Conservation (phyloP, 306 rosid genomes). For the Begonia loranthoides region DNA sequence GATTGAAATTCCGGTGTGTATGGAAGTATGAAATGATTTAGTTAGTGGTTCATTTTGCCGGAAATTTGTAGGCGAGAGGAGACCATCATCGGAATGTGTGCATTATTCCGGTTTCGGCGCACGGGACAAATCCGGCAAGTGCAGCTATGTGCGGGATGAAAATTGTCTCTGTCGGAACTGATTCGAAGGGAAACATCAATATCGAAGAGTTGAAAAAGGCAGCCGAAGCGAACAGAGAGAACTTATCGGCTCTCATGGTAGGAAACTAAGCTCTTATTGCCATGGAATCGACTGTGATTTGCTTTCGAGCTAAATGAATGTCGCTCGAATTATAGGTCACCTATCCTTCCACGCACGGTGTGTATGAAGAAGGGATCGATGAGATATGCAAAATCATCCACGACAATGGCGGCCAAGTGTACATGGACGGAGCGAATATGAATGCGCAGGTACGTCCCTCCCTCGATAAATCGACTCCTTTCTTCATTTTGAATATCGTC, state of each 20-base stretch:
- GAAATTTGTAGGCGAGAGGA: conserved; percentile 68
- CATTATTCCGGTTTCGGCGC: conserved; percentile 96
- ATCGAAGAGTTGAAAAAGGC: conserved; percentile 86
- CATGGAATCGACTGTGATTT: neutral
- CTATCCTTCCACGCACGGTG: conserved; percentile 98
- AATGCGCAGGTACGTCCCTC: conserved; percentile 67
- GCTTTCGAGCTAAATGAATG: too few species aligned
- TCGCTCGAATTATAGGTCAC: conserved; percentile 46
- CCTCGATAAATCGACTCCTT: conserved; percentile 1
- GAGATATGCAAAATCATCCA: conserved; percentile 97
- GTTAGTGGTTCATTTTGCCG: conserved; percentile 4
- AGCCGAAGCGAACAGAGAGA: conserved; percentile 73
- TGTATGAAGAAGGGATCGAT: conserved; percentile 95
- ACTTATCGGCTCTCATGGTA: conserved; percentile 89
- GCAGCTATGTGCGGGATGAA: conserved; percentile 99
- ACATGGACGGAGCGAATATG: conserved; percentile 99
- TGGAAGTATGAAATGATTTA: neutral
- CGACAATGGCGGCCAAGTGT: conserved; percentile 98
- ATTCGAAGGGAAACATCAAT: conserved; percentile 94
- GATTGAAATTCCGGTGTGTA: neutral
- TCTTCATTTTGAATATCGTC: conserved; percentile 6
- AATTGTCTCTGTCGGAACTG: conserved; percentile 93
- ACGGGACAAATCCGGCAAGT: conserved; percentile 99
- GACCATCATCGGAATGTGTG: conserved; percentile 71
- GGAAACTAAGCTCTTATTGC: conserved; percentile 2